phyloP scores from a whole-genome alignment of 1,284 basidiomycete species.

The Cutaneotrichosporon dermatis region DNA sequence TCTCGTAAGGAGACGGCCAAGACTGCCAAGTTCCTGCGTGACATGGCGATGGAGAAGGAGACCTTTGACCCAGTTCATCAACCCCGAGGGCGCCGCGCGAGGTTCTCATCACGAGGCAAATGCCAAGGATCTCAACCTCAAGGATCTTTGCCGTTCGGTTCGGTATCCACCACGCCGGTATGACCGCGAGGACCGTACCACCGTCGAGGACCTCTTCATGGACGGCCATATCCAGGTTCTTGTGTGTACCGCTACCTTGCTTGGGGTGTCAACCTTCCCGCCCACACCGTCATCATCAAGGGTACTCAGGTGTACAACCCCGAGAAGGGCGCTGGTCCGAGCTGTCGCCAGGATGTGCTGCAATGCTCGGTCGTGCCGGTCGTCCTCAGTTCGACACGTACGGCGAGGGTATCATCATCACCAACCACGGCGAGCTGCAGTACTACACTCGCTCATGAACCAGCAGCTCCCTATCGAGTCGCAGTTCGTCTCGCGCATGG shows the following conservation, averaged over 20 bases:
- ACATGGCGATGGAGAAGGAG: slow-evolving; percentile 94
- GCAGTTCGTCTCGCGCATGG: slow-evolving; percentile 86
- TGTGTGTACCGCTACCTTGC: slow-evolving; percentile 97
- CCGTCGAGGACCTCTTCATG: slow-evolving; percentile 92
- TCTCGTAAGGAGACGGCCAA: slow-evolving; percentile 98
- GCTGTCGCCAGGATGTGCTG: slow-evolving; percentile 90
- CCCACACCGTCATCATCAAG: slow-evolving; percentile 98
- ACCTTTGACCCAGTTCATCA: slow-evolving; percentile 93
- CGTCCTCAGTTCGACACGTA: slow-evolving; percentile 96
- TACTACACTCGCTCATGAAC: slow-evolving; percentile 91
- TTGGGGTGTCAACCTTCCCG: slow-evolving; percentile 98
- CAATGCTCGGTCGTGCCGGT: slow-evolving; percentile 99
- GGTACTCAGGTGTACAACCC: slow-evolving; percentile 99
- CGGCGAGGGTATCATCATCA: slow-evolving; percentile 98
- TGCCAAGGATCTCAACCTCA: slow-evolving; percentile 76
- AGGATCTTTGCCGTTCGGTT: slow-evolving; percentile 95
- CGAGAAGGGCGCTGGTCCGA: slow-evolving; percentile 98
- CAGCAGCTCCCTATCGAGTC: slow-evolving; percentile 96
- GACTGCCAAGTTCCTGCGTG: slow-evolving; percentile 90
- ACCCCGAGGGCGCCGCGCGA: slow-evolving; percentile 84
- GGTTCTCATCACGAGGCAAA: slow-evolving; percentile 81
- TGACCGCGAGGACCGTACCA: slow-evolving; percentile 87
- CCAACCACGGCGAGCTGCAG: slow-evolving; percentile 93
- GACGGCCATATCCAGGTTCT: slow-evolving; percentile 91
- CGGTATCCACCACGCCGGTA: slow-evolving; percentile 98